Base-by-base conservation (phyloP, 257 asterid genomes). In the Ophiorrhiza pumila region DNA sequence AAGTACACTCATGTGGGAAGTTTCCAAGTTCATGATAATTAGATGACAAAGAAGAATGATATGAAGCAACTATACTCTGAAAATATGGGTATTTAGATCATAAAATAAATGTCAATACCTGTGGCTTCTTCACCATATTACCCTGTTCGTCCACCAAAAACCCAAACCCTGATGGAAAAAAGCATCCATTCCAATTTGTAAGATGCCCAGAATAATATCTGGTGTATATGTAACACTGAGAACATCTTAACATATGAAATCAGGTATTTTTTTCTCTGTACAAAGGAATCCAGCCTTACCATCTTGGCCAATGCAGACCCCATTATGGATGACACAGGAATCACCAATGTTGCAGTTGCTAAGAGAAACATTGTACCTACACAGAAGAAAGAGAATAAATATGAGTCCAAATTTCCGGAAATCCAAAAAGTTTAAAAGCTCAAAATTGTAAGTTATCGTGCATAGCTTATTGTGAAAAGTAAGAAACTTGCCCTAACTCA, bases 281-380 rank as follows among this genome's bases (percentile, higher is more conserved):
- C 41, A 42, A 27, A 43, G 37, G 10, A 46, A 18, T 50, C 61
- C 69, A 25, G 79, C 37, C 81, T 85, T 79, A 91, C 98, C 97
- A 80, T 94, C 98, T 85, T 94, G 98, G 77, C 98, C 96, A 73
- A 89, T 84, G 96, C 93, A 88, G 71, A 77, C 97, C 62, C 98
- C 98, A 74, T 86, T 84, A 75, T 91, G 96, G 77, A 94, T 83
- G 70, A 80, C 68, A 78, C 96, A 91, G 72, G 23, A 88, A 66
- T 91, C 91, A 20, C 97, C 98, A 69, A 91, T 59, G 23, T 76
- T 78, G 90, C 97, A 91, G 77, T 91, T 90, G 77, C 89, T 82
- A 77, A 94, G 84, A 39, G 84, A 89, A 80, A 88, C 97, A 71
- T 83, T 90, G 77, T 86, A 94, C 81, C 96, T 94, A 27, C 22